Conservation (phyloP, 805 yeast genomes). For the Candida corydali region DNA sequence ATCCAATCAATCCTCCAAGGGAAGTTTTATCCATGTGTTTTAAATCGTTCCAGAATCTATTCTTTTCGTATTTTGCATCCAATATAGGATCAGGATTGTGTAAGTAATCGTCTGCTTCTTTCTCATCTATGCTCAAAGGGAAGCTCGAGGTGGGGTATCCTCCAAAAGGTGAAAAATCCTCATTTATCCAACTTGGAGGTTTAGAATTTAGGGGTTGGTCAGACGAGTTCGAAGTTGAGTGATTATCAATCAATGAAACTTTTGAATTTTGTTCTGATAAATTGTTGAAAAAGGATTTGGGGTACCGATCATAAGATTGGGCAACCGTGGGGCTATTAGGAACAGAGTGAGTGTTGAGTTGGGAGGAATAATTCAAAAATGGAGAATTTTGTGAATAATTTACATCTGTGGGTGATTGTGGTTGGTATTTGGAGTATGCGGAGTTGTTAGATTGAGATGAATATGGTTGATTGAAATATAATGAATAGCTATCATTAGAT, state of each 20-base stretch:
- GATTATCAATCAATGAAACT: slow-evolving; percentile 4
- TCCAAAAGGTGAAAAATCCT: slow-evolving; percentile 84
- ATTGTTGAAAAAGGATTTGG: neutral
- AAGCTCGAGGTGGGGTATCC: slow-evolving; percentile 93
- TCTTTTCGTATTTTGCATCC: slow-evolving; percentile 80
- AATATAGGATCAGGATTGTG: slow-evolving; percentile 95
- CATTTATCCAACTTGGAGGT: neutral
- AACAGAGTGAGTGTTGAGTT: neutral
- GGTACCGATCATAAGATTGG: slow-evolving; percentile 3
- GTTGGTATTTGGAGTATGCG: neutral
- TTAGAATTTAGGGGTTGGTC: neutral
- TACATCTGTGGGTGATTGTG: neutral
- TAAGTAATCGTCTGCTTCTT: slow-evolving; percentile 90
- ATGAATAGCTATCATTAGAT: too few relatives aligned
- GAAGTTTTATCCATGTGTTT: slow-evolving; percentile 64
- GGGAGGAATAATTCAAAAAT: neutral
- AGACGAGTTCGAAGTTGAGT: neutral
- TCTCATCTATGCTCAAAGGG: slow-evolving; percentile 87
- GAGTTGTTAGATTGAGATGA: neutral
- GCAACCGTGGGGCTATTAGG: neutral
- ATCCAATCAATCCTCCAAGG: slow-evolving; percentile 54
- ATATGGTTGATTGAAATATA: neutral
- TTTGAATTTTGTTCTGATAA: slow-evolving; percentile 2
- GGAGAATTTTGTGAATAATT: neutral
- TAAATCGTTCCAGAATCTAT: slow-evolving; percentile 60